Evolutionary conservation across 305 asterid species (phyloP), one percentile per base, ranked within the genome.

Genomic region (Fraxinus ornus): DNA sequence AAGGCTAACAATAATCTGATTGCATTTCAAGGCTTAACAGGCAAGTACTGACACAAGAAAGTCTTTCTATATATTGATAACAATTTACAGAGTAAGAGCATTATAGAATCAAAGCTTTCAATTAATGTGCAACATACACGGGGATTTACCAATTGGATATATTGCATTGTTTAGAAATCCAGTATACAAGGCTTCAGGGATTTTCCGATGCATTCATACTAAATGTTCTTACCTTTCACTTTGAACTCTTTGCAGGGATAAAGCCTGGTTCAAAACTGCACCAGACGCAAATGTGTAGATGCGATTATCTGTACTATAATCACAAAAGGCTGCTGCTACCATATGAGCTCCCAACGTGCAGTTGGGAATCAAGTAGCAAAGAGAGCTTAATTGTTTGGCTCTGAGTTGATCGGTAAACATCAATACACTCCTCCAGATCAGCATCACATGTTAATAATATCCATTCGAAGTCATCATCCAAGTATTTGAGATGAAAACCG

Each of bases 391-490:
- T 92, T 19, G 92, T 93, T 74, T 85, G 89, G 87, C 47, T 86
- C 79, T 79, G 78, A 2, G 91, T 88, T 7, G 92, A 83, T 15
- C 24, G 64, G 78, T 89, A 90, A n/a, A 93, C 89, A 36, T 92
- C 97, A 1, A 95, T 75, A 77, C 99, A 93, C 84, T 94, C 98
- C 82, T 88, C 97, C 17, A 95, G 88, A 89, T 95, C 99, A 19
- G 94, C 99, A 47, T 94, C 97, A n/a, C 99, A 95, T 3, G 98
- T 94, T 39, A 94, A 55, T n/a, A 95, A 76, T 19, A 95, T 97
- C 98, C 99, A 95, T 72, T 95, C 99, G 13, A 89, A 86, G 75
- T 95, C 99, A 36, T 95, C 99, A 21, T 95, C 99, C 86, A 94
- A 88, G 87, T 95, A 95, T 49, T 93, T 94, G 86, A 95, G 93